Conservation (phyloP, 2,329 filamentous ascomycete species). For the Xylariaceae sp. region DNA sequence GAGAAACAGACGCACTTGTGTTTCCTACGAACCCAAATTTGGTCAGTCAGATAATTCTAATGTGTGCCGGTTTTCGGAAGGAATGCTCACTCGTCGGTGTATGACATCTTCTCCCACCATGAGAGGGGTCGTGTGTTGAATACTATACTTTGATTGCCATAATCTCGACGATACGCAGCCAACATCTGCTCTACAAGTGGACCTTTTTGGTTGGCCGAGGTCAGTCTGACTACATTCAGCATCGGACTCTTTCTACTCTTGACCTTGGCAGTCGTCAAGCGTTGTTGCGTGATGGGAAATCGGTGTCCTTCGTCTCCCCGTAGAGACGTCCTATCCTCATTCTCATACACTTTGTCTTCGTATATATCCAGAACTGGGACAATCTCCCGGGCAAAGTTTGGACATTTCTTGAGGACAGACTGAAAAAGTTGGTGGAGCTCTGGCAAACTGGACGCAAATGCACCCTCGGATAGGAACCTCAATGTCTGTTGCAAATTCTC, state of each 20-base stretch:
- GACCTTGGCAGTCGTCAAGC: neutral
- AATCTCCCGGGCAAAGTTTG: neutral
- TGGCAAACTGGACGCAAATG: neutral
- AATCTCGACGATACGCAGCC: neutral
- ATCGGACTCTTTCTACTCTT: neutral
- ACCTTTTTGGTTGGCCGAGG: neutral
- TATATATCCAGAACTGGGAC: neutral
- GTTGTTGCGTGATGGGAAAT: neutral
- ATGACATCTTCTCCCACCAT: neutral
- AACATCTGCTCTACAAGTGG: neutral
- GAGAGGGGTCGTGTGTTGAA: neutral
- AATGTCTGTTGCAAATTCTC: neutral
- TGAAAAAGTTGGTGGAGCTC: neutral
- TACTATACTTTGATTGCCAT: neutral
- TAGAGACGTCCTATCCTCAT: neutral
- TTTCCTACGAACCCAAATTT: neutral
- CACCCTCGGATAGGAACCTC: neutral
- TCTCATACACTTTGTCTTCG: neutral
- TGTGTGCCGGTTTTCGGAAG: neutral
- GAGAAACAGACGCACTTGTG: neutral
- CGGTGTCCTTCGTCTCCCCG: neutral
- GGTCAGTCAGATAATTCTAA: neutral
- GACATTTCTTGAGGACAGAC: neutral
- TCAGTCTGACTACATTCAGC: neutral
- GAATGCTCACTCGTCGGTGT: neutral